Conservation (phyloP, 164 flowering plant genomes). For the Aristolochia contorta region DNA sequence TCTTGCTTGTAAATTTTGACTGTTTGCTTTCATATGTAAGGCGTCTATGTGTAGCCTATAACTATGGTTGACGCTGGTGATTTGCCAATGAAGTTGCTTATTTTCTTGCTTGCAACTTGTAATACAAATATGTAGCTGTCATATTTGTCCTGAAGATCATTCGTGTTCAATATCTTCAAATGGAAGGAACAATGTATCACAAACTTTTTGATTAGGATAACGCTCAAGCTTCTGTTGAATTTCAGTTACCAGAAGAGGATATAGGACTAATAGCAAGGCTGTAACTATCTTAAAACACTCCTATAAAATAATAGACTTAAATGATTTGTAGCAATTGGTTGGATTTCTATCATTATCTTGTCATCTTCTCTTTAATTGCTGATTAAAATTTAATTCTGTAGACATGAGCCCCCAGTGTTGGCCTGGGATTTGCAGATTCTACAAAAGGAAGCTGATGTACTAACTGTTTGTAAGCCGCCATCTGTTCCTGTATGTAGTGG, state of each 20-base stretch:
- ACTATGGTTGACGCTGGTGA: neutral
- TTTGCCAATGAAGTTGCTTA: neutral
- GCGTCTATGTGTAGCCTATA: no score
- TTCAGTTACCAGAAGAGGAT: no score
- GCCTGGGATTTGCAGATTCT: conserved; percentile 54
- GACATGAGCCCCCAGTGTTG: conserved; percentile 99
- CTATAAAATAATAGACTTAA: neutral
- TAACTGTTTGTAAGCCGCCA: conserved; percentile 81
- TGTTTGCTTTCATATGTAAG: no score
- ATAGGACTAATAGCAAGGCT: no score
- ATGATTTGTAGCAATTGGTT: neutral
- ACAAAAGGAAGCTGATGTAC: conserved; percentile 55
- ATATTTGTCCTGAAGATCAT: neutral
- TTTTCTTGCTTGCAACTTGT: neutral
- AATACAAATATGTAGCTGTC: neutral
- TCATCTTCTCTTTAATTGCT: neutral
- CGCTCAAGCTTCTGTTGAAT: neutral
- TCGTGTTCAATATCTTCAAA: no score
- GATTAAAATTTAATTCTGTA: conserved; percentile 13
- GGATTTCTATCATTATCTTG: neutral
- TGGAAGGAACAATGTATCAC: no score
- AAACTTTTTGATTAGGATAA: neutral
- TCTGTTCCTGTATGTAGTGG: conserved; percentile 72
- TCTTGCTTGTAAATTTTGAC: no score
- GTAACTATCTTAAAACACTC: no score